A percentile compares a stretch with the other conserved stretches of the same genome.
phyloP scores from a whole-genome alignment of 768 basidiomycete genomes.

The Leccinum truebloodii region DNA sequence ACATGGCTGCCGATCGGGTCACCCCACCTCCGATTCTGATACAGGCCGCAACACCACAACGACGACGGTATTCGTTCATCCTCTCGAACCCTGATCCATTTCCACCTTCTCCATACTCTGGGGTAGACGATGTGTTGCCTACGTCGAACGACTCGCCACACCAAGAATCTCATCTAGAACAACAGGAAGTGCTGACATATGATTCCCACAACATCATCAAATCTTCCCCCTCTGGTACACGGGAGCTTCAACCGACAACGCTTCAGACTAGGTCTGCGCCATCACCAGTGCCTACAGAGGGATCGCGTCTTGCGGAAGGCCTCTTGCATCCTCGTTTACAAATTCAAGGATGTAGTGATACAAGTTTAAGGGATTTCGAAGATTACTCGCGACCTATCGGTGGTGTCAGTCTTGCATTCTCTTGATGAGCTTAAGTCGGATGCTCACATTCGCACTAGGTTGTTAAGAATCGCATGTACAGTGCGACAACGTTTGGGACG shows the following conservation, averaged over 20 bases:
- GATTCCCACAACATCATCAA: background rate
- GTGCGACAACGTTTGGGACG: conserved; percentile 36
- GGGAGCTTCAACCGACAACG: background rate
- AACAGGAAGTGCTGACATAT: background rate
- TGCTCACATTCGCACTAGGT: conserved; percentile 16
- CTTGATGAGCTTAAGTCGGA: background rate
- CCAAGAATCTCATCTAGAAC: background rate
- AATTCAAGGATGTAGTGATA: conserved; percentile 23
- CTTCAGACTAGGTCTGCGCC: conserved; percentile 13
- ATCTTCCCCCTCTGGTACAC: background rate
- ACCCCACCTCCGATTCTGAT: conserved; percentile 20
- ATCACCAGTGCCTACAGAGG: conserved; percentile 31
- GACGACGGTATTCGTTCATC: conserved; percentile 29
- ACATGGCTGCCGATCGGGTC: conserved; percentile 8
- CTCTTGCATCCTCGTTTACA: conserved; percentile 30
- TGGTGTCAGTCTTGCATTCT: conserved; percentile 24
- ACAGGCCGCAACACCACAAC: conserved; percentile 18
- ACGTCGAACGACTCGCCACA: background rate
- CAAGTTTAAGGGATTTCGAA: conserved; percentile 34
- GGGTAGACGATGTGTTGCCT: background rate
- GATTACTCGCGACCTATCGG: conserved; percentile 36
- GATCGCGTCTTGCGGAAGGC: conserved; percentile 16
- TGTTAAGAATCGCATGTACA: conserved; percentile 32
- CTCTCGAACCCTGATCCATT: conserved; percentile 35
- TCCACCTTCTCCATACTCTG: conserved; percentile 22